Conservation (phyloP, 371 early-diverging fungal species). For the Nematocida ausubeli region DNA sequence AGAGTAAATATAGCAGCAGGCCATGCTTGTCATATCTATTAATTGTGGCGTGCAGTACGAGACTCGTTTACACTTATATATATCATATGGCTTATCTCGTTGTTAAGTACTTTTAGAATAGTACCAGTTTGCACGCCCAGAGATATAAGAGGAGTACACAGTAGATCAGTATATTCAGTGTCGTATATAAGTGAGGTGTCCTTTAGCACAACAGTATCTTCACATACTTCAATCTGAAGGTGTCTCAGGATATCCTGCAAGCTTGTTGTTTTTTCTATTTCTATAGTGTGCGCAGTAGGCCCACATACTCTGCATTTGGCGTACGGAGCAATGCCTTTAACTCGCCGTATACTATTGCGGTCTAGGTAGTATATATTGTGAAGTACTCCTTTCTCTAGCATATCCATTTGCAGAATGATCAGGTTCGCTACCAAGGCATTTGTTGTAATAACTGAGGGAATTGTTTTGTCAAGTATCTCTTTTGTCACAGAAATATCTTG, state of each 20-base stretch:
- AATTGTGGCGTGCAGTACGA: too few relatives aligned
- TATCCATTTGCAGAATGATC: slow-evolving; percentile 69
- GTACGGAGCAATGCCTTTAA: neutral
- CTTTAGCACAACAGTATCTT: neutral
- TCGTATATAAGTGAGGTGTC: slow-evolving; percentile 11
- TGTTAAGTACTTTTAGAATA: neutral
- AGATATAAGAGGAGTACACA: neutral
- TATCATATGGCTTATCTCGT: neutral
- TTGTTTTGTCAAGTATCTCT: slow-evolving; percentile 59
- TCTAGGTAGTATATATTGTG: slow-evolving; percentile 19
- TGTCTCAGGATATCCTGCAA: neutral
- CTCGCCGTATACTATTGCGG: neutral
- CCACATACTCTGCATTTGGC: slow-evolving; percentile 1
- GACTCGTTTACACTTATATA: neutral
- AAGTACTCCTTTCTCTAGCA: neutral
- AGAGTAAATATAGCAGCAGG: too few relatives aligned
- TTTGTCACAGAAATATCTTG: slow-evolving; percentile 39
- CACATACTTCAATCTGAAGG: neutral
- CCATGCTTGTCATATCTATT: too few relatives aligned
- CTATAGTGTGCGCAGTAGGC: neutral
- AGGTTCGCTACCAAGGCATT: slow-evolving; percentile 64
- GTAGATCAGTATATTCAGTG: neutral
- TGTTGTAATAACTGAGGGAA: slow-evolving; percentile 66
- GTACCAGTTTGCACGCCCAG: neutral
- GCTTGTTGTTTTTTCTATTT: neutral